Evolutionary conservation across 768 basidiomycete species (phyloP).

Genomic region (Leccinum arenicola): DNA sequence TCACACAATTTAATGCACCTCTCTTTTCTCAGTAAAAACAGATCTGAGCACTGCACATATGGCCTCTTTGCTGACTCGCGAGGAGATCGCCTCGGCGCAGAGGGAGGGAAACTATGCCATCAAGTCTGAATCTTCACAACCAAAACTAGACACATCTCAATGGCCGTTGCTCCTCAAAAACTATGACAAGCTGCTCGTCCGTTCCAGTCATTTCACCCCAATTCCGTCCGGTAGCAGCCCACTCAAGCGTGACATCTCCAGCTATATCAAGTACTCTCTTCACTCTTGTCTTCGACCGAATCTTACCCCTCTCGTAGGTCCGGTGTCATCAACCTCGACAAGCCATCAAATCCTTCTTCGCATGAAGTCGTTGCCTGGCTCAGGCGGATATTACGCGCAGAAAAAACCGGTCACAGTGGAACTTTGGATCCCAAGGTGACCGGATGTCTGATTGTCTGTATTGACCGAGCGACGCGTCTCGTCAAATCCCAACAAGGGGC

Average conservation of each 20-base stretch:
- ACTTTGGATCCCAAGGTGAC: conserved; percentile 99
- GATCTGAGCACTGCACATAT: conserved; percentile 8
- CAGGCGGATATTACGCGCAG: conserved; percentile 91
- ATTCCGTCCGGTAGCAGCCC: conserved; percentile 94
- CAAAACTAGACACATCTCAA: conserved; percentile 88
- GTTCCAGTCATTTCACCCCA: conserved; percentile 97
- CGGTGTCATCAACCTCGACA: conserved; percentile 98
- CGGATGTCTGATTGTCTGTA: conserved; percentile 97
- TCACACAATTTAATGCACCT: neutral
- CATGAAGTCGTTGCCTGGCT: conserved; percentile 99
- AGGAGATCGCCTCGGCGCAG: conserved; percentile 74
- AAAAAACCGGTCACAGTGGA: conserved; percentile 99
- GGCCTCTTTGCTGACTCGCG: conserved; percentile 46
- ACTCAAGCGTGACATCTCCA: conserved; percentile 87
- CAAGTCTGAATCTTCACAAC: conserved; percentile 71
- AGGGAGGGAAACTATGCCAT: conserved; percentile 74
- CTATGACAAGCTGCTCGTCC: conserved; percentile 93
- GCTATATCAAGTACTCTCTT: conserved; percentile 79
- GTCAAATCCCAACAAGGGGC: conserved; percentile 99
- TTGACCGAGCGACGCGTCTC: conserved; percentile 95
- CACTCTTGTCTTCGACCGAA: neutral
- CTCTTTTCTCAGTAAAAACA: neutral
- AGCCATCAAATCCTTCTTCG: conserved; percentile 97
- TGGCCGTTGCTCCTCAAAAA: conserved; percentile 99
- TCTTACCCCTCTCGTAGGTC: conserved; percentile 52